phyloP scores from a whole-genome alignment of 2,329 filamentous ascomycete genomes.

The Colletotrichum trifolii region DNA sequence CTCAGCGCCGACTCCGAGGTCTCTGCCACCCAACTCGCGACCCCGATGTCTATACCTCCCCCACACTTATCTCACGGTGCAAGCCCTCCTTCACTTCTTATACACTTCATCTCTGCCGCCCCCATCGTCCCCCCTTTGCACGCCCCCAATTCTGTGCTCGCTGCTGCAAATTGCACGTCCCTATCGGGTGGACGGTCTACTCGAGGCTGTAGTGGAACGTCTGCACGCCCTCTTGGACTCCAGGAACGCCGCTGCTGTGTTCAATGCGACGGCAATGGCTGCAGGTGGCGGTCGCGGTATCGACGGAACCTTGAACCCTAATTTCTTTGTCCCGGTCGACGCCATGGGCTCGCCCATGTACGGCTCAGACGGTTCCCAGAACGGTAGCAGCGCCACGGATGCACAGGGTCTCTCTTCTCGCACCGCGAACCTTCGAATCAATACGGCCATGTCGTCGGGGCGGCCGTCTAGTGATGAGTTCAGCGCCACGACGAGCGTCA shows the following conservation, averaged over 20 bases:
- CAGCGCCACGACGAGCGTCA: conserved; percentile 62
- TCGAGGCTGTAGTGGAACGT: conserved; percentile 92
- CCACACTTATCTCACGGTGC: conserved; percentile 88
- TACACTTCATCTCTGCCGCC: conserved; percentile 92
- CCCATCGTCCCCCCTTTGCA: conserved; percentile 81
- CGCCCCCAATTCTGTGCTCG: conserved; percentile 94
- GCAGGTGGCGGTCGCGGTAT: conserved; percentile 91
- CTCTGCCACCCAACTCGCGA: conserved; percentile 71
- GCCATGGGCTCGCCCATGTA: conserved; percentile 47
- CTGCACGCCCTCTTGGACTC: conserved; percentile 91
- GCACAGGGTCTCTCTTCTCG: conserved; percentile 43
- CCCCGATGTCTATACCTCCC: conserved; percentile 92
- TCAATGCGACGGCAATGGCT: conserved; percentile 98
- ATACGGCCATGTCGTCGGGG: conserved; percentile 53
- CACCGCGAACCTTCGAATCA: conserved; percentile 59
- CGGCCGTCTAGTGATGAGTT: conserved; percentile 60
- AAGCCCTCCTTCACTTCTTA: conserved; percentile 90
- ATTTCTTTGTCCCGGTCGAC: conserved; percentile 67
- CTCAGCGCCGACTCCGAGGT: conserved; percentile 66
- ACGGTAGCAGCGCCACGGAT: conserved; percentile 45
- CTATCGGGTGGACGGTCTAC: conserved; percentile 90
- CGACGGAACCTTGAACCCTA: conserved; percentile 72
- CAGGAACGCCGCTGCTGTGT: conserved; percentile 93
- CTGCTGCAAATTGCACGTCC: conserved; percentile 92
- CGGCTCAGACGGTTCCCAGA: conserved; percentile 25